A percentile compares a stretch with the other conserved stretches of the same genome.
Conservation (phyloP, 345 rosid species). For the Eucalyptus erythrocorys region DNA sequence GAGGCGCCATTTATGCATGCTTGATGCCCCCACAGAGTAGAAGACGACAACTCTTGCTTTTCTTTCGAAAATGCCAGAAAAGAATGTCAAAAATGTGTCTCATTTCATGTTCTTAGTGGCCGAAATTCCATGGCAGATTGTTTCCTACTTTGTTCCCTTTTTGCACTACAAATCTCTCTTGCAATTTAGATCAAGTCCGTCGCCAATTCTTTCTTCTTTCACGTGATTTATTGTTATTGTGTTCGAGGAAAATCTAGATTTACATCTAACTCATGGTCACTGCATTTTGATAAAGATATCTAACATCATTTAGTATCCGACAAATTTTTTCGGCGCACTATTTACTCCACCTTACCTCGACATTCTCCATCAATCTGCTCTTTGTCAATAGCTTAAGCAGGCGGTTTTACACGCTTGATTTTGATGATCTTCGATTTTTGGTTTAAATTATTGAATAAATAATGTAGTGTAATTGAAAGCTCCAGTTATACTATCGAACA, state of each 20-base stretch:
- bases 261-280: background rate
- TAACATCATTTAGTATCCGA: background rate
- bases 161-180: background rate
- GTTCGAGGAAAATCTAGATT: background rate
- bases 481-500: background rate
- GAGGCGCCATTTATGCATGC: background rate
- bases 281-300: background rate
- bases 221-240: background rate
- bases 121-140: background rate
- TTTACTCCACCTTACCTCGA: background rate
- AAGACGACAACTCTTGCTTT: background rate
- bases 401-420: background rate
- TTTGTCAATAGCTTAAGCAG: background rate
- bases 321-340: background rate
- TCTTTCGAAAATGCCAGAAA: background rate
- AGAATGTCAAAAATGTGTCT: background rate
- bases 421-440: background rate
- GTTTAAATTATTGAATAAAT: background rate
- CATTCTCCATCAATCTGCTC: background rate
- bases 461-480: background rate
- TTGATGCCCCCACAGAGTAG: background rate
- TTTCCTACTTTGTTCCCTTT: background rate
- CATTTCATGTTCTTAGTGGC: background rate
- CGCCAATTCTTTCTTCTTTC: background rate
- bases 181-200: background rate